These are phyloP conservation scores for Aspergillaceae sp. DNA, from an alignment of 2,329 filamentous ascomycete genomes.

Conservation along the genomic window DNA sequence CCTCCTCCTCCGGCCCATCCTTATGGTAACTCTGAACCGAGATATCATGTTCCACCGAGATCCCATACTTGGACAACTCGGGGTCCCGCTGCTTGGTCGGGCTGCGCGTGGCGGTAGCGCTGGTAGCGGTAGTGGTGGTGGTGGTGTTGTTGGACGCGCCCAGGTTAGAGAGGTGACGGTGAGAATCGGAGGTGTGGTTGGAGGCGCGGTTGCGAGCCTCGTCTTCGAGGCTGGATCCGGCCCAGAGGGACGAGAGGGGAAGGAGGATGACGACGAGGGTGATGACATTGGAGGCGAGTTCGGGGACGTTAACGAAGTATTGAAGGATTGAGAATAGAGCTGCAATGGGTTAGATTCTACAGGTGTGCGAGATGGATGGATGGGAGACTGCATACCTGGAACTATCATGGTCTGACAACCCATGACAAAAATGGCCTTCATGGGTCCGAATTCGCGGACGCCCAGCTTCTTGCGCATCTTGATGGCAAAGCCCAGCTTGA, in stretches of 20 bases:
- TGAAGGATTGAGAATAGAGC: conserved; percentile 54
- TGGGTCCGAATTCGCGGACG: conserved; percentile 53
- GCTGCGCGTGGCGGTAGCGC: conserved; percentile 15
- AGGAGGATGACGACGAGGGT: conserved; percentile 55
- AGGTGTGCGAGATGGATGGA: background rate
- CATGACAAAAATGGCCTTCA: conserved; percentile 61
- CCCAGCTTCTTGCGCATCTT: conserved; percentile 48
- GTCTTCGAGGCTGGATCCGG: conserved; percentile 33
- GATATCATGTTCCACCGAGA: conserved; percentile 23
- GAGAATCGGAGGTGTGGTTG: conserved; percentile 7
- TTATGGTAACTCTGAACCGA: conserved; percentile 14
- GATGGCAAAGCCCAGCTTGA: conserved; percentile 53
- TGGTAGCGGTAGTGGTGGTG: background rate
- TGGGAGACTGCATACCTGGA: conserved; percentile 41
- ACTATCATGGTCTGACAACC: conserved; percentile 58
- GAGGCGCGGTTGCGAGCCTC: background rate
- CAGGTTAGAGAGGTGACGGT: conserved; percentile 10
- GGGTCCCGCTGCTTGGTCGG: conserved; percentile 11
- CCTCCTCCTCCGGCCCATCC: conserved; percentile 1
- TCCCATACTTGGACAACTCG: conserved; percentile 13
- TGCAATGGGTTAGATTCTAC: conserved; percentile 24
- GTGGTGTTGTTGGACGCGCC: conserved; percentile 7
- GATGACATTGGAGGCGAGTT: conserved; percentile 48
- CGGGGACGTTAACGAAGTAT: conserved; percentile 43
- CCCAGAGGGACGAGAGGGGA: conserved; percentile 61